Conservation (phyloP, 2,329 filamentous ascomycete species). For the Fusarium sp. region DNA sequence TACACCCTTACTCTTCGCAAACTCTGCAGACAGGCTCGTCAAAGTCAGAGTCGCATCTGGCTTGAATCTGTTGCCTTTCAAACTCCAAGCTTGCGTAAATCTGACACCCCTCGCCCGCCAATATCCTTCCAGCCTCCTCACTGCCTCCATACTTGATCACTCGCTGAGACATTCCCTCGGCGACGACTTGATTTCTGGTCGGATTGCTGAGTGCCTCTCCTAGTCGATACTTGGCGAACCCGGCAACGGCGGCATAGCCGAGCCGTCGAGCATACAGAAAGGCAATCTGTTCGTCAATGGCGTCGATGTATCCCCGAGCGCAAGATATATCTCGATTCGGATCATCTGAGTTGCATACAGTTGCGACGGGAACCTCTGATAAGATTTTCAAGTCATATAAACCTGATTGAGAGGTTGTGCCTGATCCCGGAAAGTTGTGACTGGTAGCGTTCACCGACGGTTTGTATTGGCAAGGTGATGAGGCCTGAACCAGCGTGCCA, state of each 20-base stretch:
- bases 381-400: constrained; percentile 6
- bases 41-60: constrained; percentile 3
- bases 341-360: not conserved
- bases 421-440: not conserved
- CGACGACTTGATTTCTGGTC: constrained; percentile 15
- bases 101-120: constrained; percentile 32
- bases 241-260: constrained; percentile 29
- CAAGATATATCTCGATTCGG: constrained; percentile 3
- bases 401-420: not conserved
- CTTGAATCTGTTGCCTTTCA: constrained; percentile 8
- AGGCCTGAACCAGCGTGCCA: not conserved
- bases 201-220: constrained; percentile 21
- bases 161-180: constrained; percentile 24
- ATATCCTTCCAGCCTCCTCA: constrained; percentile 17
- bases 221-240: constrained; percentile 14
- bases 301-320: constrained; percentile 30
- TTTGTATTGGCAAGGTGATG: not conserved
- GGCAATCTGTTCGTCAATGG: constrained; percentile 30
- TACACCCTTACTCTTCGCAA: not conserved
- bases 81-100: constrained; percentile 32
- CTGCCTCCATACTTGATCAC: constrained; percentile 29
- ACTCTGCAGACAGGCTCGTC: constrained; percentile 1
- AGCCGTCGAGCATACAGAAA: constrained; percentile 28
- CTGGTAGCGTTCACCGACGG: constrained; percentile 1
- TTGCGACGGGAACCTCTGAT: constrained; percentile 10